A percentile compares a stretch with the other conserved stretches of the same genome.
phyloP scores from a whole-genome alignment of 2,329 filamentous ascomycete species.

The Hypoxylon sp. region DNA sequence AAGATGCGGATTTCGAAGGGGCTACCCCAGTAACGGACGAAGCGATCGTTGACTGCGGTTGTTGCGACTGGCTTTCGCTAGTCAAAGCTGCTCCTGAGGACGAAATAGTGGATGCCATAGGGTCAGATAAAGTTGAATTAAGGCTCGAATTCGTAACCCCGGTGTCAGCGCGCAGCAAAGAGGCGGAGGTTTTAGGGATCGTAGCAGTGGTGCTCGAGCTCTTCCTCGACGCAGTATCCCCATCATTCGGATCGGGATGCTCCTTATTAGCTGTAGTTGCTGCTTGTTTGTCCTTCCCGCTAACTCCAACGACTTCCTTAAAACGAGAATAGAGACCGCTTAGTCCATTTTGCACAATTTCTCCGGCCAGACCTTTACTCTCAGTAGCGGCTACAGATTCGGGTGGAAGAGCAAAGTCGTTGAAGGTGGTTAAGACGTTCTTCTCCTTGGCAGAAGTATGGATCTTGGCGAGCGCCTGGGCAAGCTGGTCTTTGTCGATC shows the following conservation, averaged over 20 bases:
- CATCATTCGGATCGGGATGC: constrained; percentile 57
- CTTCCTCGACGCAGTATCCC: constrained; percentile 61
- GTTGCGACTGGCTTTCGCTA: constrained; percentile 61
- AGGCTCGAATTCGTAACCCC: constrained; percentile 55
- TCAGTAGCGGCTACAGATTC: constrained; percentile 72
- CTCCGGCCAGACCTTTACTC: constrained; percentile 77
- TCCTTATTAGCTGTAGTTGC: constrained; percentile 34
- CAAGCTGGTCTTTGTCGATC: constrained; percentile 80
- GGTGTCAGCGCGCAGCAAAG: constrained; percentile 61
- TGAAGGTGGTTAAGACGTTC: constrained; percentile 90
- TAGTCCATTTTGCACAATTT: constrained; percentile 86
- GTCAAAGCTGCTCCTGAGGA: constrained; percentile 57
- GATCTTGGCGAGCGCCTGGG: constrained; percentile 86
- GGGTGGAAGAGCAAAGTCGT: constrained; percentile 85
- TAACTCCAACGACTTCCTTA: constrained; percentile 83
- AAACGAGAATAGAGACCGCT: constrained; percentile 91
- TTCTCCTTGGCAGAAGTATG: constrained; percentile 90
- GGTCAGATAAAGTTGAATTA: constrained; percentile 55
- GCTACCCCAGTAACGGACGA: constrained; percentile 60
- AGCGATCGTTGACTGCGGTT: constrained; percentile 62
- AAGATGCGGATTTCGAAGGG: constrained; percentile 61
- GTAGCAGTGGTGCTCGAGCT: constrained; percentile 60
- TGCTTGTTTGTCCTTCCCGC: constrained; percentile 61
- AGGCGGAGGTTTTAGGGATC: constrained; percentile 60
- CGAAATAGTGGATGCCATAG: constrained; percentile 53